Evolutionary conservation across 2,329 filamentous ascomycete species (phyloP), one percentile per base, ranked within the genome.

Genomic region (Zopfia rhizophila): DNA sequence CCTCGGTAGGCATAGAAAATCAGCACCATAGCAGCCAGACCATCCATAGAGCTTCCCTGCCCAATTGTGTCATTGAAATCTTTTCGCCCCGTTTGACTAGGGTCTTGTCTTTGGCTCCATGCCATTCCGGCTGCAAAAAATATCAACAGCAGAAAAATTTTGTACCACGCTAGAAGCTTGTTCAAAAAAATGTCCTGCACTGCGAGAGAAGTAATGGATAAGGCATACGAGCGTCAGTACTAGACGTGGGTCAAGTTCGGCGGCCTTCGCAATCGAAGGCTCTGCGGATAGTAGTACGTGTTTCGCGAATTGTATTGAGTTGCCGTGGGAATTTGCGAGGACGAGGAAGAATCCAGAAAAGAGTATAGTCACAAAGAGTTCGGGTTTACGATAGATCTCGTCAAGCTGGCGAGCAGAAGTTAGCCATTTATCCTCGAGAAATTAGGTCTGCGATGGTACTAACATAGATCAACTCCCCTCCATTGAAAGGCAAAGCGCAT

Each of bases 401-500:
- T 65, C 64, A 18, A 38, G n/a, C 29, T 29, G 21, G 11, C 25
- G 28, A 12, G n/a, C 2, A 30, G 19, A 18, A 37, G 10, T 14
- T 14, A 39, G 13, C 24, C 13, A 21, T 12, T 22, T 22, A 10
- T 7, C 8, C 3, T 10, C 11, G 19, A 22, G 14, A 13, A 22
- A 7, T 31, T 10, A 30, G 4, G 38, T 14, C 27, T 25, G 5
- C 4, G 8, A 8, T n/a, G n/a, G 12, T 12, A 60, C 76, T 65
- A 51, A 80, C 77, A 64, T 73, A 74, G 27, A 75, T 65, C 55
- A 68, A 58, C 63, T 77, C 53, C 50, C 61, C 79, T 63, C 66
- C 78, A 60, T 63, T 61, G 12, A 60, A 61, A 3, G 77, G 78
- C 31, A 81, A 70, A 3, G 77, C 76, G 38, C 75, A 78, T 25